These are phyloP conservation scores for Arabis alpina DNA, from an alignment of 345 rosid genomes.

Conservation along the genomic window DNA sequence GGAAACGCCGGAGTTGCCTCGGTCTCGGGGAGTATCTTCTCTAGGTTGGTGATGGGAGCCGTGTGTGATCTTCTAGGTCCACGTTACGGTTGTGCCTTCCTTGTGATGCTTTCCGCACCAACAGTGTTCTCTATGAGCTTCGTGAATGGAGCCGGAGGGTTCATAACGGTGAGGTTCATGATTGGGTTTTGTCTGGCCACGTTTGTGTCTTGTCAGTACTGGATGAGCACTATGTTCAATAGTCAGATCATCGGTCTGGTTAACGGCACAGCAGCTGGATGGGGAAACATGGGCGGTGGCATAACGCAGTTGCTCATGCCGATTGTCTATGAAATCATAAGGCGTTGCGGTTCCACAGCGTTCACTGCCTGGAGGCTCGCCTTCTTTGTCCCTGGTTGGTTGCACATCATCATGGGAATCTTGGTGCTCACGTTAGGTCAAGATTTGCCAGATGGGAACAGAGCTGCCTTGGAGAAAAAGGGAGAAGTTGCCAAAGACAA, in stretches of 20 bases:
- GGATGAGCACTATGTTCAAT: slow-evolving; percentile 93
- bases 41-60: slow-evolving; percentile 80
- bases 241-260: slow-evolving; percentile 75
- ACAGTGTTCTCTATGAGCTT: slow-evolving; percentile 78
- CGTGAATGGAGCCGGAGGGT: slow-evolving; percentile 53
- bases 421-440: slow-evolving; percentile 75
- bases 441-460: slow-evolving; percentile 80
- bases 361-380: slow-evolving; percentile 85
- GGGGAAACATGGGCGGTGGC: slow-evolving; percentile 92
- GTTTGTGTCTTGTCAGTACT: slow-evolving; percentile 83
- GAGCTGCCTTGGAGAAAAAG: slow-evolving; percentile 57
- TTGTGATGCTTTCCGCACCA: slow-evolving; percentile 73
- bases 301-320: slow-evolving; percentile 82
- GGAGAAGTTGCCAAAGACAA: slow-evolving; percentile 68
- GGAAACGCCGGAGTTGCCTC: slow-evolving; percentile 88
- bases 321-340: slow-evolving; percentile 59
- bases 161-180: slow-evolving; percentile 72
- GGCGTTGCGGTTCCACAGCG: slow-evolving; percentile 57
- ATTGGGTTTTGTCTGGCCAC: slow-evolving; percentile 85
- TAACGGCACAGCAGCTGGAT: slow-evolving; percentile 81
- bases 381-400: slow-evolving; percentile 72
- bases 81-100: slow-evolving; percentile 71
- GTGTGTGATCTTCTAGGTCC: slow-evolving; percentile 75
- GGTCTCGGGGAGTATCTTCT: slow-evolving; percentile 76
- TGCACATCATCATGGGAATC: slow-evolving; percentile 67